These are phyloP conservation scores for Hibiscus mutabilis DNA, from an alignment of 345 rosid genomes.

Conservation along the genomic window DNA sequence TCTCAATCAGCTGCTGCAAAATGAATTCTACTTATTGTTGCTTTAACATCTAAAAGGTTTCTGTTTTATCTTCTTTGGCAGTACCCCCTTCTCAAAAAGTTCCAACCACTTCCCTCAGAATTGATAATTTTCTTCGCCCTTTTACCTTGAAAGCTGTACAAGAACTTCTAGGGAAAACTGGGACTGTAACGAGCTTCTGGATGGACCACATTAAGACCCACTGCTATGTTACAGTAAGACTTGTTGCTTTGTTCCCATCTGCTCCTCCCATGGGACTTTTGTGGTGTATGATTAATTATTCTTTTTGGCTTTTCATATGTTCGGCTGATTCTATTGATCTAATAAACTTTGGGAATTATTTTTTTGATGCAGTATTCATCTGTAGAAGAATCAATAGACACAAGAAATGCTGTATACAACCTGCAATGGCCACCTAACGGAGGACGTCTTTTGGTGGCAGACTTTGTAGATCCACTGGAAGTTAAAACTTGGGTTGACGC, in stretches of 20 bases:
- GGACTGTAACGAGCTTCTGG: background rate
- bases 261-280: too few species aligned
- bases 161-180: constrained; percentile 15
- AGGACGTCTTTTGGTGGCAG: constrained; percentile 75
- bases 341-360: background rate
- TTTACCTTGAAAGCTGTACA: constrained; percentile 96
- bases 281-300: too few species aligned
- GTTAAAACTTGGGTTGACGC: constrained; percentile 56
- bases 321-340: too few species aligned
- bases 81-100: constrained; percentile 82
- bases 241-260: too few species aligned
- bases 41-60: background rate
- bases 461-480: constrained; percentile 80
- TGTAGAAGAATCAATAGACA: constrained; percentile 72
- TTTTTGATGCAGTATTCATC: constrained; percentile 72
- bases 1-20: background rate
- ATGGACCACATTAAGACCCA: too few species aligned
- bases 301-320: too few species aligned
- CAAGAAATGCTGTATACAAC: constrained; percentile 71
- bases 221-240: too few species aligned
- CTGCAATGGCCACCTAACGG: constrained; percentile 89
- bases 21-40: background rate
- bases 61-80: constrained; percentile 24
- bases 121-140: constrained; percentile 87
- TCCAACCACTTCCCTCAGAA: constrained; percentile 71